Evolutionary conservation across 2,329 filamentous ascomycete genomes (phyloP).

Genomic region (Microcyclospora pomicola): DNA sequence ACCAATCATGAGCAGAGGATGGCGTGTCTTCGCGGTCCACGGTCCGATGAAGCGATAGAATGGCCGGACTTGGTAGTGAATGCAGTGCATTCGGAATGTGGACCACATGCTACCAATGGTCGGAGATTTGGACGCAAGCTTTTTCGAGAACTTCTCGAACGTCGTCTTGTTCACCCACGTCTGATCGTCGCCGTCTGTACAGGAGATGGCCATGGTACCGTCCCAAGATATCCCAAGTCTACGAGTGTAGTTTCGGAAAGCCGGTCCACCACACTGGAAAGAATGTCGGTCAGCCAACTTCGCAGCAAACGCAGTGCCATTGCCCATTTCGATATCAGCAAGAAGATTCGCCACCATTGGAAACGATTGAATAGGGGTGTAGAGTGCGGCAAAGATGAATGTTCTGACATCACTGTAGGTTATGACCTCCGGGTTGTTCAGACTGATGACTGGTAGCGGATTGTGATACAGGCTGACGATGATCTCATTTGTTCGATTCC

Average conservation of each 20-base stretch:
- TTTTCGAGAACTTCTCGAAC: slow-evolving; percentile 24
- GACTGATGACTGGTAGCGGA: slow-evolving; percentile 24
- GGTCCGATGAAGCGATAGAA: slow-evolving; percentile 21
- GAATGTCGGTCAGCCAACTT: slow-evolving; percentile 8
- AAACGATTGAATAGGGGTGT: slow-evolving; percentile 23
- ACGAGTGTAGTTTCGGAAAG: slow-evolving; percentile 2
- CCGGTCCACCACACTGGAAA: slow-evolving; percentile 1
- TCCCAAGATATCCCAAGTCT: slow-evolving; percentile 3
- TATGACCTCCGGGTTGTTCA: slow-evolving; percentile 22
- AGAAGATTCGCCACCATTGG: slow-evolving; percentile 23
- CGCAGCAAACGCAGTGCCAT: slow-evolving; percentile 19
- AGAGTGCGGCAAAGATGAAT: slow-evolving; percentile 25
- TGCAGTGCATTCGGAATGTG: slow-evolving; percentile 24
- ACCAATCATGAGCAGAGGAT: slow-evolving; percentile 19
- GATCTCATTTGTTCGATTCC: slow-evolving; percentile 21
- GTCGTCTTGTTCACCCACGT: slow-evolving; percentile 9
- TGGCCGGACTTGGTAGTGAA: slow-evolving; percentile 25
- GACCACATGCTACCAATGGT: slow-evolving; percentile 27
- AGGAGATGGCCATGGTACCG: slow-evolving; percentile 23
- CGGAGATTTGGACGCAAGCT: slow-evolving; percentile 22
- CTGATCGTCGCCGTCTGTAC: slow-evolving; percentile 27
- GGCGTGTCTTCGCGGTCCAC: slow-evolving; percentile 14
- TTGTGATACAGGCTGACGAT: slow-evolving; percentile 26
- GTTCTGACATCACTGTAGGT: slow-evolving; percentile 28
- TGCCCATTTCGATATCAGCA: slow-evolving; percentile 20